Evolutionary conservation across 78 protist species (phyloP).

Genomic region (Dictyostelium capitatum): DNA sequence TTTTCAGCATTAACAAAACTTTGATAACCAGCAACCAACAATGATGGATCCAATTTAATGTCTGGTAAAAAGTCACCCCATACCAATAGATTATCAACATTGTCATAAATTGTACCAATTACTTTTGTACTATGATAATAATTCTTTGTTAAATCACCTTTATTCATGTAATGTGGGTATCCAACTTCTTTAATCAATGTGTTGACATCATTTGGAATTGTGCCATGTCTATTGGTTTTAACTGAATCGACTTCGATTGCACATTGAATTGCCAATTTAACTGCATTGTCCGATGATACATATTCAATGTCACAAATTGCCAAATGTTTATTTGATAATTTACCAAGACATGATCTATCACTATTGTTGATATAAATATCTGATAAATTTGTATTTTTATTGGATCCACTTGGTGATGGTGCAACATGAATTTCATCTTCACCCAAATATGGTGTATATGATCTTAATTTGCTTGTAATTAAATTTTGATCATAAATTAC

Average conservation of each 20-base stretch:
- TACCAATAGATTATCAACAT: background rate
- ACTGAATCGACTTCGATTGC: slow-evolving; percentile 73
- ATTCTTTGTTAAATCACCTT: background rate
- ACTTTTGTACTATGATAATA: background rate
- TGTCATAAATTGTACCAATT: slow-evolving; percentile 27
- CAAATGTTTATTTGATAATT: slow-evolving; percentile 55
- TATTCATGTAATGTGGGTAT: slow-evolving; percentile 51
- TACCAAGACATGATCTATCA: slow-evolving; percentile 23
- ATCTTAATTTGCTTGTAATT: background rate
- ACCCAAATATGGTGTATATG: slow-evolving; percentile 10
- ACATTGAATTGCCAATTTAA: slow-evolving; percentile 45
- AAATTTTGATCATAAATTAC: slow-evolving; percentile 41
- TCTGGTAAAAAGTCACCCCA: slow-evolving; percentile 18
- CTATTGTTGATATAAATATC: slow-evolving; percentile 33
- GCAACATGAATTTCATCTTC: slow-evolving; percentile 6
- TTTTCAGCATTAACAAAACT: background rate
- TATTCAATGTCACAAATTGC: slow-evolving; percentile 37
- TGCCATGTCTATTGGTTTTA: slow-evolving; percentile 64
- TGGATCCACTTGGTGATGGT: too few relatives aligned
- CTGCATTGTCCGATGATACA: background rate
- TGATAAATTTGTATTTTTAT: background rate
- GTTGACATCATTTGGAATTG: slow-evolving; percentile 23
- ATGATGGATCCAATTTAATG: background rate
- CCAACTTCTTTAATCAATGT: background rate
- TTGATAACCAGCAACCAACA: background rate